A percentile compares a stretch with the other conserved stretches of the same genome.
phyloP scores from a whole-genome alignment of 2,329 filamentous ascomycete species.

The Colletotrichum cereale region DNA sequence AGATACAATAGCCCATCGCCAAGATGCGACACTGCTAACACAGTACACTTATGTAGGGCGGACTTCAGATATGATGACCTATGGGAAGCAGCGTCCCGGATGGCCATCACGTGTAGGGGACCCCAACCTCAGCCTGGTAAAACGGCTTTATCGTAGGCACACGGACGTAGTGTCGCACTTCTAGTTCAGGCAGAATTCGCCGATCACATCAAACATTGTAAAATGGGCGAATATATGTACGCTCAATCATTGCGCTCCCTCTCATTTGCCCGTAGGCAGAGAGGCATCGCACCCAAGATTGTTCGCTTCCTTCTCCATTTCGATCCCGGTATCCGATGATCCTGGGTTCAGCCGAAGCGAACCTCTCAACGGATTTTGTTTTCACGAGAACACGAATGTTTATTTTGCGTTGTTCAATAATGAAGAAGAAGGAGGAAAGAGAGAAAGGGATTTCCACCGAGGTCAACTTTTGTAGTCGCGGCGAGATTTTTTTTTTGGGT shows the following conservation, averaged over 20 bases:
- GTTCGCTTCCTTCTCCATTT: constrained; percentile 68
- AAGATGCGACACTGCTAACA: background rate
- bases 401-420: constrained; percentile 63
- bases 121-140: constrained; percentile 18
- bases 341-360: constrained; percentile 58
- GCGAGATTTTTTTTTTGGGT: constrained; percentile 17
- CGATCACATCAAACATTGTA: background rate
- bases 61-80: background rate
- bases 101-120: constrained; percentile 22
- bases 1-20: background rate
- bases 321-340: constrained; percentile 61
- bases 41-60: too few species aligned
- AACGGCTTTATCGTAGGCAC: background rate
- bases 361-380: constrained; percentile 59
- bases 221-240: constrained; percentile 55
- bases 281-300: constrained; percentile 72
- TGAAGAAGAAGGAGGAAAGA: constrained; percentile 48
- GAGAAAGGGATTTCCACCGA: constrained; percentile 30
- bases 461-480: constrained; percentile 31
- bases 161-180: fast-evolving
- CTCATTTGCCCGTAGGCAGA: constrained; percentile 59
- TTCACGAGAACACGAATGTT: constrained; percentile 55
- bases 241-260: constrained; percentile 72
- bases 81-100: background rate
- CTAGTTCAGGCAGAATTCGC: background rate